Evolutionary conservation across 371 early-diverging fungal genomes (phyloP).

Genomic region (Rozella allomycis): DNA sequence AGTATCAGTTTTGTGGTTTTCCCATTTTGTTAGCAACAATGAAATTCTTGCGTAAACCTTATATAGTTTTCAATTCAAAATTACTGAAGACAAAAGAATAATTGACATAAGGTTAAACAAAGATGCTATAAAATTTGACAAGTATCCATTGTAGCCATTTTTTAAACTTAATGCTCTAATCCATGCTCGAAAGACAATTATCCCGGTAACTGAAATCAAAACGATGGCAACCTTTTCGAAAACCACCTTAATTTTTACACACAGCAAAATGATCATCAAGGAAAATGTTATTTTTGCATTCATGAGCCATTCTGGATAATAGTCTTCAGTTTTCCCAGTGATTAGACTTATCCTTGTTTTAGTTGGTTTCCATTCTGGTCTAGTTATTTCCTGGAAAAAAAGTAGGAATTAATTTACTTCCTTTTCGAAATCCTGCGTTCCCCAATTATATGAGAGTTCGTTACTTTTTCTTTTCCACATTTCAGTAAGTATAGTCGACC

Average conservation of each 20-base stretch:
- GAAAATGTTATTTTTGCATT: too few relatives aligned
- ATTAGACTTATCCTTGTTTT: slow-evolving; percentile 15
- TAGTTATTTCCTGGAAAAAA: slow-evolving; percentile 10
- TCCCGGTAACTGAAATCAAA: neutral
- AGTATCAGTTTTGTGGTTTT: slow-evolving; percentile 23
- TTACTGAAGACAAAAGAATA: slow-evolving; percentile 12
- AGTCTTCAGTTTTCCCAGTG: slow-evolving; percentile 21
- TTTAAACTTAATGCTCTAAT: too few relatives aligned
- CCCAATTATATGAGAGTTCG: slow-evolving; percentile 27
- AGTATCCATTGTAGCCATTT: too few relatives aligned
- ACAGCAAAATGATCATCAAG: too few relatives aligned
- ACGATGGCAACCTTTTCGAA: neutral
- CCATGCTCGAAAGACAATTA: neutral
- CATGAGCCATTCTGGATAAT: slow-evolving; percentile 15
- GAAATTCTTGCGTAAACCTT: neutral
- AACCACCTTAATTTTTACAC: too few relatives aligned
- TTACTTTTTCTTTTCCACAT: slow-evolving; percentile 34
- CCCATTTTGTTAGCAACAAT: slow-evolving; percentile 15
- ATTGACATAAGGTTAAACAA: slow-evolving; percentile 10
- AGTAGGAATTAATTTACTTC: slow-evolving; percentile 2
- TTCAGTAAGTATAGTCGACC: slow-evolving; percentile 28
- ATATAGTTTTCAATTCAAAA: slow-evolving; percentile 2
- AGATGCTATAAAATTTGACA: slow-evolving; percentile 3
- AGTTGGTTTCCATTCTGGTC: slow-evolving; percentile 27
- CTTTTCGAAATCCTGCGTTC: slow-evolving; percentile 20